Percentiles rank a stretch among this genome's conserved stretches.
These are phyloP conservation scores for Miscanthus sacchariflorus DNA, from an alignment of 202 grass and related monocot species.

Conservation along the genomic window DNA sequence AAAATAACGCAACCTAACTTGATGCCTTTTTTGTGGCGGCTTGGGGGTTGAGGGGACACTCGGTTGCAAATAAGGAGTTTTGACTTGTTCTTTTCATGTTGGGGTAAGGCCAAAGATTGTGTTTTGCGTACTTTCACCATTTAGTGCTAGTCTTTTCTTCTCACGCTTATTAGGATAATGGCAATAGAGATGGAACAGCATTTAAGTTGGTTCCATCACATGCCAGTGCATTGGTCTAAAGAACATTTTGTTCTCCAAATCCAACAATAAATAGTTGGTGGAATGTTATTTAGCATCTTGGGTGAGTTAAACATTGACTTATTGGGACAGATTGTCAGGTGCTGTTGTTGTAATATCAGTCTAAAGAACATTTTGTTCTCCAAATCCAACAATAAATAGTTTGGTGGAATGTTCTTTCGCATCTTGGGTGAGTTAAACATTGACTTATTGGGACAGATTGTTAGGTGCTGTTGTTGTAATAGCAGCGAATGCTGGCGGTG, in stretches of 20 bases:
- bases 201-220: constrained; percentile 9
- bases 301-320: constrained; percentile 45
- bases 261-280: constrained; percentile 14
- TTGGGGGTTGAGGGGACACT: not conserved
- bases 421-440: constrained; percentile 37
- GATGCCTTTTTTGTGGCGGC: not conserved
- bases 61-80: not conserved
- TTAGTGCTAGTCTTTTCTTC: constrained; percentile 4
- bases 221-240: constrained; percentile 2
- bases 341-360: constrained; percentile 87
- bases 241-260: constrained; percentile 18
- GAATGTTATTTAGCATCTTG: constrained; percentile 26
- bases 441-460: constrained; percentile 74
- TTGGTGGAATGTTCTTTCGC: not conserved
- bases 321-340: constrained; percentile 84
- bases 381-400: constrained; percentile 25
- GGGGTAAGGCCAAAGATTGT: constrained; percentile 17
- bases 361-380: constrained; percentile 22
- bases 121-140: constrained; percentile 11
- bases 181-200: not conserved
- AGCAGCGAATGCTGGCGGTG: constrained; percentile 95
- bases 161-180: not conserved
- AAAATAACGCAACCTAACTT: not conserved
- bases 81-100: not conserved
- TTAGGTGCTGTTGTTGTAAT: constrained; percentile 96